Evolutionary conservation across 495 filamentous ascomycete genomes (phyloP).

Genomic region (Penicillium cataractarum): DNA sequence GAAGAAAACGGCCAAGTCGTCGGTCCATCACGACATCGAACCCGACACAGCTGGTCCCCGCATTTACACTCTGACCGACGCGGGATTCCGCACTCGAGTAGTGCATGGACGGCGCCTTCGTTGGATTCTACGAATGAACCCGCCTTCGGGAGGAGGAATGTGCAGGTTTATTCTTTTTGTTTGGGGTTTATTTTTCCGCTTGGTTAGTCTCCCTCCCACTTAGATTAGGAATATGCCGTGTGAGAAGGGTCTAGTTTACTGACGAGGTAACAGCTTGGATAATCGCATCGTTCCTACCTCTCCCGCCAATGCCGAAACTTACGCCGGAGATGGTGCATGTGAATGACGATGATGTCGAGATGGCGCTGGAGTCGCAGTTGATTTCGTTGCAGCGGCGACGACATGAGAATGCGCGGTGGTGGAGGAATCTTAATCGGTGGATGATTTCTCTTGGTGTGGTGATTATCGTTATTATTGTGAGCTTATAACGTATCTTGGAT

Average conservation of each 20-base stretch:
- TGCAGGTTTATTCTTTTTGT: constrained; percentile 86
- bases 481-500: constrained; percentile 38
- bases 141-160: constrained; percentile 68
- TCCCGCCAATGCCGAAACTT: constrained; percentile 61
- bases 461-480: constrained; percentile 75
- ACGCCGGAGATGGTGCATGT: constrained; percentile 26
- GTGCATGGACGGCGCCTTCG: constrained; percentile 70
- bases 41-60: constrained; percentile 68
- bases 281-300: constrained; percentile 77
- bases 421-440: constrained; percentile 85
- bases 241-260: not conserved
- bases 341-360: constrained; percentile 43
- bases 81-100: constrained; percentile 32
- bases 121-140: constrained; percentile 62
- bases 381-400: constrained; percentile 59
- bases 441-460: constrained; percentile 81
- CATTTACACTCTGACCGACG: constrained; percentile 69
- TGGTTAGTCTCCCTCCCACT: constrained; percentile 49
- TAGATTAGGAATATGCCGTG: not conserved
- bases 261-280: constrained; percentile 68
- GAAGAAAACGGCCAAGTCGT: constrained; percentile 27
- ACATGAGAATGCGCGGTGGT: constrained; percentile 87
- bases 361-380: constrained; percentile 49
- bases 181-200: constrained; percentile 86
- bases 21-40: constrained; percentile 30